These are phyloP conservation scores for Malassezia sp. DNA, from an alignment of 1,284 basidiomycete species.

Conservation along the genomic window DNA sequence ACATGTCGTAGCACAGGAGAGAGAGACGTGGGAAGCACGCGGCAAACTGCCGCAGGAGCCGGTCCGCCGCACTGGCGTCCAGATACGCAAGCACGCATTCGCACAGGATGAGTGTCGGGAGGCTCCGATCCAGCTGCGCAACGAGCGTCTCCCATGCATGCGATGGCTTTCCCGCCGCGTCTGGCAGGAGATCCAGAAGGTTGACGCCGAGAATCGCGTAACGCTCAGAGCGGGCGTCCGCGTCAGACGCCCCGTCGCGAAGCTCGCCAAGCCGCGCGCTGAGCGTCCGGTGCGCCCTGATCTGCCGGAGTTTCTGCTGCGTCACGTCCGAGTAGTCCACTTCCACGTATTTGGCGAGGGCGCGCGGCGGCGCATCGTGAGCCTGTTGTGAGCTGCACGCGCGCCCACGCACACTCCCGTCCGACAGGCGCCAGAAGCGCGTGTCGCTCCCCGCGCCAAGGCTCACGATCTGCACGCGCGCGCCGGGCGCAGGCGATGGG, in stretches of 20 bases:
- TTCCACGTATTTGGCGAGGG: conserved; percentile 79
- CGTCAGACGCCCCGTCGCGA: neutral
- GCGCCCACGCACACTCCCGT: conserved; percentile 29
- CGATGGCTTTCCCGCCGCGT: neutral
- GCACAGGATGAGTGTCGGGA: conserved; percentile 37
- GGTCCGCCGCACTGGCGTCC: conserved; percentile 18
- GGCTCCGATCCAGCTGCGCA: conserved; percentile 10
- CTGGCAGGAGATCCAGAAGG: conserved; percentile 1
- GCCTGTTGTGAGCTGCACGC: conserved; percentile 4
- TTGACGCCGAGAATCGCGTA: conserved; percentile 22
- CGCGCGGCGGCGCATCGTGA: conserved; percentile 42
- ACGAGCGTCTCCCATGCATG: neutral
- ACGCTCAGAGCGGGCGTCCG: conserved; percentile 6
- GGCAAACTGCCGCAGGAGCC: conserved; percentile 20
- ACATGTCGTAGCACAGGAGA: conserved; percentile 40
- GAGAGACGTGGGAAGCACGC: conserved; percentile 1
- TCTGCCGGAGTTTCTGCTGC: conserved; percentile 67
- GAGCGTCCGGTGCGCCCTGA: conserved; percentile 46
- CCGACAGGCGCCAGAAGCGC: conserved; percentile 76
- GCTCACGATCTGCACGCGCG: conserved; percentile 77
- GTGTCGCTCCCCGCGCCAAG: conserved; percentile 87
- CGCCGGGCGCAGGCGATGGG: no score
- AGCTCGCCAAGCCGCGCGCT: neutral
- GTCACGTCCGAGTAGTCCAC: conserved; percentile 80
- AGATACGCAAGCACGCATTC: conserved; percentile 45